Conservation (phyloP, 768 basidiomycete genomes). For the Obba rivulosa region DNA sequence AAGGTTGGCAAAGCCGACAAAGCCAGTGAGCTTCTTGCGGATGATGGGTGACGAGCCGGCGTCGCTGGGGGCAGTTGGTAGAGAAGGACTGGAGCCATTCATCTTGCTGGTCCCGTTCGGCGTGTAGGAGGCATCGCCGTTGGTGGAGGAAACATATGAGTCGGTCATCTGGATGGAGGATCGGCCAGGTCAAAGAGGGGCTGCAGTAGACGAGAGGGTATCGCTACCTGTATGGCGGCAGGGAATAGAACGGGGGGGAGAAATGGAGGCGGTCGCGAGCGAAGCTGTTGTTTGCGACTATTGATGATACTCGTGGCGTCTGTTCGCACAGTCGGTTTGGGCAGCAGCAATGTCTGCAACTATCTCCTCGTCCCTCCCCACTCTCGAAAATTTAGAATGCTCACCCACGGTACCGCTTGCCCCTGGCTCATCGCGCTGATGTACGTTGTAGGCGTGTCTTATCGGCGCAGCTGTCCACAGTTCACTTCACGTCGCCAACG, state of each 20-base stretch:
- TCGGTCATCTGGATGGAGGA: constrained; percentile 56
- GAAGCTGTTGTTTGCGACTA: constrained; percentile 27
- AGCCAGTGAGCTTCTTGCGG: constrained; percentile 93
- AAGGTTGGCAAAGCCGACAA: constrained; percentile 94
- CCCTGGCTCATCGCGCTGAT: constrained; percentile 10
- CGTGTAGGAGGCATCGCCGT: constrained; percentile 50
- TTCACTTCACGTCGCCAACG: neutral
- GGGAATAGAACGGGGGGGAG: constrained; percentile 36
- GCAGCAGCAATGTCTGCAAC: constrained; percentile 32
- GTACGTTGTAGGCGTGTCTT: constrained; percentile 10
- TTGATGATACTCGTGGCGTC: constrained; percentile 30
- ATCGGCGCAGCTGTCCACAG: constrained; percentile 1
- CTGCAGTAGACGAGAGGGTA: constrained; percentile 12
- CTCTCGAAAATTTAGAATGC: neutral
- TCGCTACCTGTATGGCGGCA: constrained; percentile 39
- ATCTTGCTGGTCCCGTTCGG: constrained; percentile 55
- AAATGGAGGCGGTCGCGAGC: constrained; percentile 27
- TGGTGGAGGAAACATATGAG: constrained; percentile 65
- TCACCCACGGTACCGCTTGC: constrained; percentile 16
- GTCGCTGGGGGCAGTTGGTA: constrained; percentile 27
- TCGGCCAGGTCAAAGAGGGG: constrained; percentile 15
- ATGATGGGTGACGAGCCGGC: constrained; percentile 35
- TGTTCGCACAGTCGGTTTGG: constrained; percentile 36
- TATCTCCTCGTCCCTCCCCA: neutral
- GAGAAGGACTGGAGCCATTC: constrained; percentile 63